These are phyloP conservation scores for Astrocystis sublimbata DNA, from an alignment of 495 filamentous ascomycete species.

Conservation along the genomic window DNA sequence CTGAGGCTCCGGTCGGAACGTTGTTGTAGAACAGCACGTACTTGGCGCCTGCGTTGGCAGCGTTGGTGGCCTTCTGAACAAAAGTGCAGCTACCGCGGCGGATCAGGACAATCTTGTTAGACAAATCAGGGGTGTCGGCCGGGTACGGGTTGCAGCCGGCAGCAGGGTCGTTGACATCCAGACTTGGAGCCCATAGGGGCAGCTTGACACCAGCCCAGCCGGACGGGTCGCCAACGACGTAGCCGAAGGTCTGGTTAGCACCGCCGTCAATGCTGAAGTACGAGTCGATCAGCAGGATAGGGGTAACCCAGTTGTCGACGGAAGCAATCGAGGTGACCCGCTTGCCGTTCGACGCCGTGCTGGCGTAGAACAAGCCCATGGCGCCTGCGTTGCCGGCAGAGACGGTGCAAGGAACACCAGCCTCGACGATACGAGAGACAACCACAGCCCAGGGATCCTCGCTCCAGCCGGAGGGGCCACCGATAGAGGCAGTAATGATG, in stretches of 20 bases:
- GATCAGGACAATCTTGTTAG: conserved; percentile 53
- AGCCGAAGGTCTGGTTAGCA: conserved; percentile 35
- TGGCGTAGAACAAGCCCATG: conserved; percentile 55
- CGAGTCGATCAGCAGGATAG: conserved; percentile 42
- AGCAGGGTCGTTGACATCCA: conserved; percentile 47
- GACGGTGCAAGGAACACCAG: conserved; percentile 56
- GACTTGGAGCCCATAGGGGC: conserved; percentile 52
- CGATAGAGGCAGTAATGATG: conserved; percentile 62
- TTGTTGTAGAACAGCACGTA: conserved; percentile 60
- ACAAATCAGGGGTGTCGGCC: conserved; percentile 50
- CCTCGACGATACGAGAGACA: conserved; percentile 55
- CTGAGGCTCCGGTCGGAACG: conserved; percentile 32
- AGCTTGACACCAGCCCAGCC: conserved; percentile 42
- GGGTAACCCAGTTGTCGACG: conserved; percentile 49
- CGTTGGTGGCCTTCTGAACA: conserved; percentile 50
- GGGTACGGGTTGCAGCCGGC: conserved; percentile 50
- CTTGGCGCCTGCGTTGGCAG: conserved; percentile 53
- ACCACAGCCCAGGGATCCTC: conserved; percentile 58
- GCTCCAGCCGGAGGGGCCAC: conserved; percentile 55
- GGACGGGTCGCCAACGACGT: conserved; percentile 41
- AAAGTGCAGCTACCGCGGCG: conserved; percentile 56
- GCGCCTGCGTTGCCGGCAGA: conserved; percentile 58
- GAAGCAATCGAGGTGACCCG: conserved; percentile 55
- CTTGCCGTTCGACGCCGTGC: conserved; percentile 54
- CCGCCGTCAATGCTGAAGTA: conserved; percentile 34